These are phyloP conservation scores for Pyricularia grisea DNA, from an alignment of 2,329 filamentous ascomycete species.

Conservation along the genomic window DNA sequence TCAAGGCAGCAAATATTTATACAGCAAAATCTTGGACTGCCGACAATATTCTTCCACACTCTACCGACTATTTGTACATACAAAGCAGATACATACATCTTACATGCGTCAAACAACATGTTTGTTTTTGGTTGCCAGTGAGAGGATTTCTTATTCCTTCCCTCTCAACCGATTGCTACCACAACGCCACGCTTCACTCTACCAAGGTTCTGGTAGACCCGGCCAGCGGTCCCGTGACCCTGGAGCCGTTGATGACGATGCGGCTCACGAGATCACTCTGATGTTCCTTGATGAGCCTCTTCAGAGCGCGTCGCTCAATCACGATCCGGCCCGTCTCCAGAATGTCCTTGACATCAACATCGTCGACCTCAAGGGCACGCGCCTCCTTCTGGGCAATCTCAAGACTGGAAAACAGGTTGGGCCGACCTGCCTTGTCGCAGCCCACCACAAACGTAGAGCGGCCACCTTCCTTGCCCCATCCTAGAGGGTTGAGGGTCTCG, in stretches of 20 bases:
- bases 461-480: conserved; percentile 57
- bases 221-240: conserved; percentile 19
- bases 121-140: neutral
- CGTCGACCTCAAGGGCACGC: conserved; percentile 57
- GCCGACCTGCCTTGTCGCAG: conserved; percentile 30
- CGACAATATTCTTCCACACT: neutral
- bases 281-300: conserved; percentile 63
- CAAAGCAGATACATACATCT: neutral
- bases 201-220: conserved; percentile 1
- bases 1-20: neutral
- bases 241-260: conserved; percentile 32
- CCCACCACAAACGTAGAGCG: conserved; percentile 69
- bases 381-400: conserved; percentile 56
- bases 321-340: conserved; percentile 77
- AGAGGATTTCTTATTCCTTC: neutral
- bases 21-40: neutral
- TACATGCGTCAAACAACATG: neutral
- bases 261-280: conserved; percentile 52
- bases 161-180: neutral
- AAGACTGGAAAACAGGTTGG: conserved; percentile 58
- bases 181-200: neutral
- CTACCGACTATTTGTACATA: neutral
- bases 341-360: conserved; percentile 93
- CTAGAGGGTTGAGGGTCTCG: conserved; percentile 61
- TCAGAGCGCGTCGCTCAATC: conserved; percentile 73